Percentiles rank a stretch among this genome's conserved stretches.
These are phyloP conservation scores for Tuber brumale DNA, from an alignment of 495 filamentous ascomycete genomes.

Conservation along the genomic window DNA sequence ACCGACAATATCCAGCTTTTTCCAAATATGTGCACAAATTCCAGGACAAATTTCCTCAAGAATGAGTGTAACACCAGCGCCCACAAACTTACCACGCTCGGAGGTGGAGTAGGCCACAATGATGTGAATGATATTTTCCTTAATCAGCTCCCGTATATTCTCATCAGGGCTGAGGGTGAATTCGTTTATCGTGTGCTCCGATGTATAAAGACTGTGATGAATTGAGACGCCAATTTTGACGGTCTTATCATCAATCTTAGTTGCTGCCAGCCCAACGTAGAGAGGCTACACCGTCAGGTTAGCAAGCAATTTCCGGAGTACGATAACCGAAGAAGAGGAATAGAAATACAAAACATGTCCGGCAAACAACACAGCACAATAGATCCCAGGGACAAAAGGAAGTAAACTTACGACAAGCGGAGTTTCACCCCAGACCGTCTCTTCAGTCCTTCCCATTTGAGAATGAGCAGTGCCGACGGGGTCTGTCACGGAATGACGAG, in stretches of 20 bases:
- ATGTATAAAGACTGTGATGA: constrained; percentile 69
- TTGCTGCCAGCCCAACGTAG: constrained; percentile 57
- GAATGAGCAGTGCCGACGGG: neutral
- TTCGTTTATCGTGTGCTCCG: constrained; percentile 57
- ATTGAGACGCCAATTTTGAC: constrained; percentile 61
- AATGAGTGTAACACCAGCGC: constrained; percentile 53
- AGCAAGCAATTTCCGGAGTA: neutral
- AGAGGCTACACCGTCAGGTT: constrained; percentile 49
- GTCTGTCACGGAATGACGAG: neutral
- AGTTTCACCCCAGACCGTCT: constrained; percentile 32
- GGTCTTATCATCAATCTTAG: constrained; percentile 48
- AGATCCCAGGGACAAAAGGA: neutral
- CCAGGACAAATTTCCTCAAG: constrained; percentile 52
- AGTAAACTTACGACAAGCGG: constrained; percentile 19
- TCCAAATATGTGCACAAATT: constrained; percentile 65
- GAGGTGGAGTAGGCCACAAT: constrained; percentile 54
- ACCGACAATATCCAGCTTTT: constrained; percentile 69
- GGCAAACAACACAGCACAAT: too few species aligned
- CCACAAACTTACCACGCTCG: constrained; percentile 58
- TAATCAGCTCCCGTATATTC: constrained; percentile 46
- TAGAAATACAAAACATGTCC: too few species aligned
- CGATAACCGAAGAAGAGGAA: neutral
- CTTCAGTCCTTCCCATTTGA: constrained; percentile 16
- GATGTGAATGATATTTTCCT: constrained; percentile 51
- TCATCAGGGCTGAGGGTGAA: constrained; percentile 44